Conservation (phyloP, 495 filamentous ascomycete species). For the Viridothelium virens region DNA sequence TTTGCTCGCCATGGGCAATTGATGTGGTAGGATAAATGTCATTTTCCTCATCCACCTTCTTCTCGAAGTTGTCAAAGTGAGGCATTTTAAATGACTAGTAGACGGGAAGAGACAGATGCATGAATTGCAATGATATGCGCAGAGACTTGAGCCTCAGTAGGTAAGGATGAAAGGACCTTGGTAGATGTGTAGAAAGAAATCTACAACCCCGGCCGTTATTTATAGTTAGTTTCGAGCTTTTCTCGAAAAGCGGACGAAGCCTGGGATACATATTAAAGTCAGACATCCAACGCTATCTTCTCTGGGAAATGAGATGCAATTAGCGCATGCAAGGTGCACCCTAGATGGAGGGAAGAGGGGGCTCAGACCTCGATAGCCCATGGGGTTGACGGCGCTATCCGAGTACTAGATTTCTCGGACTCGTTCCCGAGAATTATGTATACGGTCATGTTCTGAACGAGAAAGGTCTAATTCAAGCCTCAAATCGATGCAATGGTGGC, state of each 20-base stretch:
- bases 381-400: neutral
- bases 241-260: neutral
- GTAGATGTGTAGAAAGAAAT: conserved; percentile 4
- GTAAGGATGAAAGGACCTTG: neutral
- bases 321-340: neutral
- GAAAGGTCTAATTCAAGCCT: neutral
- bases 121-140: neutral
- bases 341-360: neutral
- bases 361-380: neutral
- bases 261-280: neutral
- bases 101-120: neutral
- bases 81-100: conserved; percentile 2
- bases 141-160: neutral
- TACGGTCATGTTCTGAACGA: neutral
- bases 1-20: neutral
- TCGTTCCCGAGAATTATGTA: conserved; percentile 2
- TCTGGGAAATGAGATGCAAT: neutral
- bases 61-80: neutral
- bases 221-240: neutral
- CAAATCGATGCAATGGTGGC: neutral
- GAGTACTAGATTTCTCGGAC: neutral
- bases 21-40: conserved; percentile 8
- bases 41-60: conserved; percentile 2
- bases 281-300: neutral
- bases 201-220: neutral